These are phyloP conservation scores for Evernia prunastri DNA, from an alignment of 495 filamentous ascomycete species.

Conservation along the genomic window DNA sequence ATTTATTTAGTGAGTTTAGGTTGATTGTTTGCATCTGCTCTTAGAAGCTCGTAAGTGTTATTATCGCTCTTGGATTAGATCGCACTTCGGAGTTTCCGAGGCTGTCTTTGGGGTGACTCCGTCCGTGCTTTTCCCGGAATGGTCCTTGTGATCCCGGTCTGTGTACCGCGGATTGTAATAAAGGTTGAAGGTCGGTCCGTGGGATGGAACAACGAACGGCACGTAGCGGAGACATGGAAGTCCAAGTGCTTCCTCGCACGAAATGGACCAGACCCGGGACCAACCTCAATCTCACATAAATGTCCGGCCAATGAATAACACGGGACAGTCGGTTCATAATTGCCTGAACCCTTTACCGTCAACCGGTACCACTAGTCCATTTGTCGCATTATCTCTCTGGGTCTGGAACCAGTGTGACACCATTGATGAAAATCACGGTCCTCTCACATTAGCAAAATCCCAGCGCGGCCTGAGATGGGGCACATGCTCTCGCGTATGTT, in stretches of 20 bases:
- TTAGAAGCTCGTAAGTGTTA: background rate
- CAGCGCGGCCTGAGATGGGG: background rate
- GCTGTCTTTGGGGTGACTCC: background rate
- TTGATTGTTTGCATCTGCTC: background rate
- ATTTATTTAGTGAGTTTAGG: background rate
- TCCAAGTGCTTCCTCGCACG: background rate
- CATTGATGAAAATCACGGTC: background rate
- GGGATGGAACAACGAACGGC: background rate
- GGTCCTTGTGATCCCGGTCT: background rate
- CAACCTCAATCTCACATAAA: background rate
- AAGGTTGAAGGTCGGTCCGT: background rate
- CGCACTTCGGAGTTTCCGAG: background rate
- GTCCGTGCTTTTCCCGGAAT: background rate
- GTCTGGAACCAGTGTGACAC: background rate
- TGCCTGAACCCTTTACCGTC: background rate
- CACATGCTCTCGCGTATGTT: background rate
- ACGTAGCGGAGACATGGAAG: background rate
- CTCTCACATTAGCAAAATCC: background rate
- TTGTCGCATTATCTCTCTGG: slow-evolving; percentile 7
- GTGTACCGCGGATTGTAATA: background rate
- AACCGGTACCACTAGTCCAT: background rate
- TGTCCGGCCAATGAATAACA: background rate
- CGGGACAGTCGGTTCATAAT: background rate
- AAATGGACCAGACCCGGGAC: background rate
- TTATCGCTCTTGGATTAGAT: background rate